These are phyloP conservation scores for Calycina marina DNA, from an alignment of 2,329 filamentous ascomycete genomes.

Conservation along the genomic window DNA sequence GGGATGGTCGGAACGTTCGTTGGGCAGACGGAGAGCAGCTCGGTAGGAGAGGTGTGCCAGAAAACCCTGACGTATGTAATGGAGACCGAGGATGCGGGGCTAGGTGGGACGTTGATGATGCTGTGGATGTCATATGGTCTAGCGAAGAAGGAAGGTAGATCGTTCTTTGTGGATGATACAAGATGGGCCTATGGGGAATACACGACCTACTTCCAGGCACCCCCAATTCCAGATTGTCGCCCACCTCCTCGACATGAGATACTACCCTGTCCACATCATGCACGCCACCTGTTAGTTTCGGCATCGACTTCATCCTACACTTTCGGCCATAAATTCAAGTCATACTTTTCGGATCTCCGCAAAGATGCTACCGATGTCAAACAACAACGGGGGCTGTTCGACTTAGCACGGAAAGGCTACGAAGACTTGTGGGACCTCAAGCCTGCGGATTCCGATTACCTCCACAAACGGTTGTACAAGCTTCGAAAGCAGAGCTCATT, in stretches of 20 bases:
- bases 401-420: constrained; percentile 54
- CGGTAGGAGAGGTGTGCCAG: constrained; percentile 44
- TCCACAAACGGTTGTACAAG: constrained; percentile 40
- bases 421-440: constrained; percentile 59
- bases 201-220: constrained; percentile 53
- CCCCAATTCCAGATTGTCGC: constrained; percentile 49
- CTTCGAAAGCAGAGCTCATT: constrained; percentile 30
- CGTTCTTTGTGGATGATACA: constrained; percentile 76
- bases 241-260: constrained; percentile 63
- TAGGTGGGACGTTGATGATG: constrained; percentile 63
- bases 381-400: constrained; percentile 47
- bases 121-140: constrained; percentile 76
- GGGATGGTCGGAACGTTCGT: constrained; percentile 28
- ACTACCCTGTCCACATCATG: constrained; percentile 64
- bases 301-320: constrained; percentile 48
- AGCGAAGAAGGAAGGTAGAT: constrained; percentile 55
- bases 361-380: constrained; percentile 35
- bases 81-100: constrained; percentile 58
- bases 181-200: constrained; percentile 72
- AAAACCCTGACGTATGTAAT: constrained; percentile 64
- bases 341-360: constrained; percentile 33
- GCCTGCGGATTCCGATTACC: constrained; percentile 49
- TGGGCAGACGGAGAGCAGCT: constrained; percentile 30
- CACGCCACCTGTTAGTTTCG: constrained; percentile 61
- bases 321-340: constrained; percentile 45